phyloP scores from a whole-genome alignment of 2,329 filamentous ascomycete species.

The Zymoseptoria pseudotritici region DNA sequence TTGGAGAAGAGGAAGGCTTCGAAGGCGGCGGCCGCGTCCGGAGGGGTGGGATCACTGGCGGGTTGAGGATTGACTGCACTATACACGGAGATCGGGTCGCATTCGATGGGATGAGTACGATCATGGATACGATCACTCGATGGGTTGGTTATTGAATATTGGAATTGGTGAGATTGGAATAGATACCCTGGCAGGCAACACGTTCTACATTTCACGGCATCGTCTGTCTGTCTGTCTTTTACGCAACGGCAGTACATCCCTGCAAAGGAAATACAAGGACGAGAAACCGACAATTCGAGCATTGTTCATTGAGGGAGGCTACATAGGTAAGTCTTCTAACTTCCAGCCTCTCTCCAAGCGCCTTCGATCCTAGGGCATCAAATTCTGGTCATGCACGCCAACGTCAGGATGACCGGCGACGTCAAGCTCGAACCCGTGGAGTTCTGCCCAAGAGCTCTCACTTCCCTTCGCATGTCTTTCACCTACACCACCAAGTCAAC shows the following conservation, averaged over 20 bases:
- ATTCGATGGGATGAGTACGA: background rate
- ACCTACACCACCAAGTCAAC: background rate
- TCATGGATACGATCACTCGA: background rate
- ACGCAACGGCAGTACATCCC: background rate
- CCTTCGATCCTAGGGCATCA: too few relatives aligned
- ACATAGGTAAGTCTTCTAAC: too few relatives aligned
- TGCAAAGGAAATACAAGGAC: too few relatives aligned
- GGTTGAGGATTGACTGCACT: background rate
- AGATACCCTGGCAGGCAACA: background rate
- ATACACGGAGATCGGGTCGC: too few relatives aligned
- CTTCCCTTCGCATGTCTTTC: background rate
- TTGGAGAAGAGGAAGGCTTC: conserved; percentile 41
- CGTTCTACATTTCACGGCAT: background rate
- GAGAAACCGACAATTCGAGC: too few relatives aligned
- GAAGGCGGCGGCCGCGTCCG: background rate
- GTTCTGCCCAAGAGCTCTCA: background rate
- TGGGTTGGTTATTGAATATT: background rate
- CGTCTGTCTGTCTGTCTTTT: background rate
- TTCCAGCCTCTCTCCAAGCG: too few relatives aligned
- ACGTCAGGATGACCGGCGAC: too few relatives aligned
- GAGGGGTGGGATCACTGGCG: background rate
- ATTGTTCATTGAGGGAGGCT: too few relatives aligned
- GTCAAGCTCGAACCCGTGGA: too few relatives aligned
- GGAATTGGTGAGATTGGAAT: background rate
- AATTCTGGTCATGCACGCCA: too few relatives aligned